A percentile compares a stretch with the other conserved stretches of the same genome.
phyloP scores from a whole-genome alignment of 805 yeast species.

The Metschnikowia henanensis region DNA sequence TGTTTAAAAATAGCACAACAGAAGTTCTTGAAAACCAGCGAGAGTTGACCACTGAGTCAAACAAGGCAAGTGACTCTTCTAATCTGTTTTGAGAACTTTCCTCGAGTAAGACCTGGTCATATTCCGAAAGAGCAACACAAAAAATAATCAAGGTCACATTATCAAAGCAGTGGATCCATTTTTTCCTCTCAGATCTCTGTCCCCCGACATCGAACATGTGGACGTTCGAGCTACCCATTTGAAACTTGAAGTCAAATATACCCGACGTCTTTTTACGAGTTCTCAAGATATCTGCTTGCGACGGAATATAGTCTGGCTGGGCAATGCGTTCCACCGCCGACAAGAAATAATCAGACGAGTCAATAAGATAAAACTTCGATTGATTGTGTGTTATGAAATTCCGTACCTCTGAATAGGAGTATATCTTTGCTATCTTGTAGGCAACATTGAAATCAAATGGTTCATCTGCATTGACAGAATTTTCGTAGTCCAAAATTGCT shows the following conservation, averaged over 20 bases:
- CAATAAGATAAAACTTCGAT: conserved; percentile 78
- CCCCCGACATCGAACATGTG: conserved; percentile 86
- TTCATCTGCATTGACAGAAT: conserved; percentile 53
- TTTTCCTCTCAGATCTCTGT: conserved; percentile 91
- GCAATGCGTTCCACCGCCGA: conserved; percentile 64
- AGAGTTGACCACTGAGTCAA: conserved; percentile 88
- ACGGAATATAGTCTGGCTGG: conserved; percentile 62
- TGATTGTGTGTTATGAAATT: conserved; percentile 57
- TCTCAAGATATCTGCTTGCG: conserved; percentile 73
- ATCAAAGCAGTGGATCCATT: conserved; percentile 97
- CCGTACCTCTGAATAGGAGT: conserved; percentile 58
- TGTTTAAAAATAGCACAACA: conserved; percentile 81
- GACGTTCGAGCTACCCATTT: conserved; percentile 57
- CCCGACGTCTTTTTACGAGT: conserved; percentile 94
- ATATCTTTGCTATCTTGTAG: conserved; percentile 47
- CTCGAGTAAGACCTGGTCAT: conserved; percentile 79
- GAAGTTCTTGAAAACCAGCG: conserved; percentile 91
- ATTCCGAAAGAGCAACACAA: conserved; percentile 89
- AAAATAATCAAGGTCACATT: conserved; percentile 87
- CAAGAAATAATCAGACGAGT: conserved; percentile 79
- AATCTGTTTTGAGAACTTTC: conserved; percentile 28
- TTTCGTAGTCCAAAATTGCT: conserved; percentile 44
- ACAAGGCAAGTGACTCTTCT: conserved; percentile 63
- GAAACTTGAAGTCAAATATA: conserved; percentile 78
- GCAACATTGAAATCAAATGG: conserved; percentile 53